Evolutionary conservation across 768 basidiomycete species (phyloP).

Genomic region (Pleurotus salmoneostramineus): DNA sequence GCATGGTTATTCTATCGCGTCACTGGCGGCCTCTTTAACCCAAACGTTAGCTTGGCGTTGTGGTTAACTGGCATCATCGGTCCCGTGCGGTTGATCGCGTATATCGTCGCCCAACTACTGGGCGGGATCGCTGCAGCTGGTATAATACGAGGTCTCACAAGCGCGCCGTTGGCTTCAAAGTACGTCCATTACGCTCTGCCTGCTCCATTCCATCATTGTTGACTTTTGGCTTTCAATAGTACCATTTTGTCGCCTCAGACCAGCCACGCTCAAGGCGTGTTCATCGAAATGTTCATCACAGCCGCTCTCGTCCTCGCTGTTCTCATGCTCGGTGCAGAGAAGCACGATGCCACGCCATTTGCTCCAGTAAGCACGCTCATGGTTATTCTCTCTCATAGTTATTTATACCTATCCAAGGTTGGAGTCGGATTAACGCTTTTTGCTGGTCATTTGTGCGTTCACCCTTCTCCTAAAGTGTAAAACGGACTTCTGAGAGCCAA

Average conservation of each 20-base stretch:
- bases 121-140: conserved; percentile 60
- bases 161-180: conserved; percentile 51
- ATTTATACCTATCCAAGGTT: conserved; percentile 28
- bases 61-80: conserved; percentile 51
- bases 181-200: no score
- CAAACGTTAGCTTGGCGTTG: conserved; percentile 56
- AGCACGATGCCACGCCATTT: conserved; percentile 60
- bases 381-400: background rate
- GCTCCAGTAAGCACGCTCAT: conserved; percentile 44
- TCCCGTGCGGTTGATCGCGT: conserved; percentile 54
- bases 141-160: conserved; percentile 49
- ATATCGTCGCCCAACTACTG: conserved; percentile 55
- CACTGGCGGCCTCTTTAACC: conserved; percentile 37
- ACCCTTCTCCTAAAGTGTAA: background rate
- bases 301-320: conserved; percentile 54
- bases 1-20: conserved; percentile 38
- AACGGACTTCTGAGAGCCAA: no score
- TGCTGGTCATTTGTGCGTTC: conserved; percentile 51
- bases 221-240: conserved; percentile 30
- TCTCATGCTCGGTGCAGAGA: conserved; percentile 73
- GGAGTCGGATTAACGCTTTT: conserved; percentile 69
- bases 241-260: conserved; percentile 42
- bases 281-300: conserved; percentile 72
- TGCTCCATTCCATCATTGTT: no score
- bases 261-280: conserved; percentile 55